Evolutionary conservation across 1,284 basidiomycete species (phyloP).

Genomic region (Ceratobasidium sp.): DNA sequence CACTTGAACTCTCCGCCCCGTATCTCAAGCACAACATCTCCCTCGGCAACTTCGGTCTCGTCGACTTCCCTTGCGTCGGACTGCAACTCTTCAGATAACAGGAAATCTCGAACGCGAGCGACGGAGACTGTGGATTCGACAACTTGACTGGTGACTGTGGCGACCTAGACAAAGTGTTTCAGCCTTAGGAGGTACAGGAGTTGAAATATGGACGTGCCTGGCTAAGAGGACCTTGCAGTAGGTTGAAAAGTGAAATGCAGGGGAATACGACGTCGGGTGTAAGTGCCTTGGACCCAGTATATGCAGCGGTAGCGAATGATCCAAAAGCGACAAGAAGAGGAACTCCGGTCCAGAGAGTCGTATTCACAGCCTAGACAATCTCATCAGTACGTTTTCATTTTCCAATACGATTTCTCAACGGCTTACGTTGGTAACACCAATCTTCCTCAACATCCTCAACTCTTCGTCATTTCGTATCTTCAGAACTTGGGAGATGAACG

Average conservation of each 20-base stretch:
- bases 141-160: too few relatives aligned
- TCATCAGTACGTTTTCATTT: not conserved
- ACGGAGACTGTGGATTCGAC: conserved; percentile 69
- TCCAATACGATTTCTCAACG: not conserved
- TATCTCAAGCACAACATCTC: conserved; percentile 71
- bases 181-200: too few relatives aligned
- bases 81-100: conserved; percentile 86
- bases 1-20: conserved; percentile 84
- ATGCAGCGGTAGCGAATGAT: too few relatives aligned
- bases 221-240: too few relatives aligned
- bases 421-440: conserved; percentile 78
- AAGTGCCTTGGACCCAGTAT: too few relatives aligned
- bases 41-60: conserved; percentile 44
- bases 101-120: conserved; percentile 82
- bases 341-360: too few relatives aligned
- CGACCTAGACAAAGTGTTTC: too few relatives aligned
- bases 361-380: conserved; percentile 46
- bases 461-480: conserved; percentile 89
- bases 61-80: conserved; percentile 74
- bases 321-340: too few relatives aligned
- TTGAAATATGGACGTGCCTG: too few relatives aligned
- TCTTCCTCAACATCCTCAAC: conserved; percentile 83
- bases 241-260: too few relatives aligned
- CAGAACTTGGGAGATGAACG: conserved; percentile 81
- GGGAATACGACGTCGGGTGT: too few relatives aligned